Evolutionary conservation across 179 eudicot species (phyloP), one percentile per base, ranked within the genome.

Genomic region (Heliamphora pulchella): DNA sequence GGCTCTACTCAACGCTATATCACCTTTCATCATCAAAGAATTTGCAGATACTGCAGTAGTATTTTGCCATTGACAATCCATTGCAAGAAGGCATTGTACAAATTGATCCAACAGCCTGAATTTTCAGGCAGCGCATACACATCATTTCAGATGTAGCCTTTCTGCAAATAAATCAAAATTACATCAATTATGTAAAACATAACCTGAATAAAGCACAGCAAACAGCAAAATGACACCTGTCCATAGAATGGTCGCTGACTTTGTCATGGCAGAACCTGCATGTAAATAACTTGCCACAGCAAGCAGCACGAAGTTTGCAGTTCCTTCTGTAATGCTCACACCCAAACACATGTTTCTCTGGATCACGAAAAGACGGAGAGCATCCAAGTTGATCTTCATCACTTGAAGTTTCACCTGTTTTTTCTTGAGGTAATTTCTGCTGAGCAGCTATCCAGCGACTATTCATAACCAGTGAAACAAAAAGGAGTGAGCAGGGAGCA

Each of bases 361-460:
- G 76, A 87, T 92, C 94, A 71, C 91, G 90, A 82, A 86, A 94
- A 61, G 96, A 88, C 20, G 93, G 93, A 78, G 89, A 86, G 85
- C 90, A 88, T 81, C 88, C 95, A 73, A 85, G 81, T 70, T 85
- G 73, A 87, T 86, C 89, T 80, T 83, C 87, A 51, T 87, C 90
- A 65, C 79, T 83, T 41, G 91, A 89, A 81, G 88, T 70, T 82
- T 91, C 90, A 62, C 86, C 87, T 31, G 76, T 78, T 66, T 87
- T 89, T 82, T 83, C 89, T 78, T 88, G 89, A 78, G 93, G 76
- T 67, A 83, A 85, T 84, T 92, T 92, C 87, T 93, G 98, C 84
- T 93, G 98, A 80, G 94, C 96, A 81, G 98, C 98, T 75, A 93
- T 93, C 98, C 98, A 93, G 65, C 93, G 94, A 89, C 97, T 91